These are phyloP conservation scores for Ogataea methanolica DNA, from an alignment of 805 yeast genomes.

Conservation along the genomic window DNA sequence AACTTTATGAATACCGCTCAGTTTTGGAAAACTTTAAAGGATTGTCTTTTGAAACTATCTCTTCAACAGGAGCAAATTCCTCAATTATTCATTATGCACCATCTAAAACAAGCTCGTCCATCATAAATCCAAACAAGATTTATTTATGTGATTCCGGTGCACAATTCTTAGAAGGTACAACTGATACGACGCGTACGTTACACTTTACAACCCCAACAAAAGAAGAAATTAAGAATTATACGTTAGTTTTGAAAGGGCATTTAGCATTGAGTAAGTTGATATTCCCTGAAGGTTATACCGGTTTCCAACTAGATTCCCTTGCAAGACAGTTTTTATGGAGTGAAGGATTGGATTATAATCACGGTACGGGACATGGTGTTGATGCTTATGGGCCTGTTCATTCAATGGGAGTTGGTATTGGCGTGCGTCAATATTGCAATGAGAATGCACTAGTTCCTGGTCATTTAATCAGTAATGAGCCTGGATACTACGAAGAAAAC, in stretches of 20 bases:
- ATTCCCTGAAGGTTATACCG: conserved; percentile 54
- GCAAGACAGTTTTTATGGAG: conserved; percentile 59
- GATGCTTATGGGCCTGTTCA: conserved; percentile 60
- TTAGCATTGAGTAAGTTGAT: conserved; percentile 43
- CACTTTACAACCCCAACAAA: conserved; percentile 46
- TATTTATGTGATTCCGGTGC: conserved; percentile 58
- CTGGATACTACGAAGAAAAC: conserved; percentile 58
- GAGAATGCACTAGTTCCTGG: conserved; percentile 43
- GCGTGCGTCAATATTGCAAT: conserved; percentile 48
- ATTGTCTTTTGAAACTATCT: conserved; percentile 67
- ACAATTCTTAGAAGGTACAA: conserved; percentile 60
- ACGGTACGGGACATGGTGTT: conserved; percentile 64
- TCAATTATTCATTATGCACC: conserved; percentile 78
- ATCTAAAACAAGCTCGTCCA: conserved; percentile 33
- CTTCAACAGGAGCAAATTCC: conserved; percentile 72
- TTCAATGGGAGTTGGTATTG: conserved; percentile 62
- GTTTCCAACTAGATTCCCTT: conserved; percentile 48
- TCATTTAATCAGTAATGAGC: conserved; percentile 54
- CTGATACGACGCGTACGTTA: conserved; percentile 59
- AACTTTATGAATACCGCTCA: conserved; percentile 51
- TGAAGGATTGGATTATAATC: conserved; percentile 53
- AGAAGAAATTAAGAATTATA: conserved; percentile 46
- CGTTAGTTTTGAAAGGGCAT: conserved; percentile 56
- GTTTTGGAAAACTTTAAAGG: conserved; percentile 53
- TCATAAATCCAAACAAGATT: conserved; percentile 48